A percentile compares a stretch with the other conserved stretches of the same genome.
phyloP scores from a whole-genome alignment of 2,329 filamentous ascomycete genomes.

The Stagonosporopsis rhizophila region DNA sequence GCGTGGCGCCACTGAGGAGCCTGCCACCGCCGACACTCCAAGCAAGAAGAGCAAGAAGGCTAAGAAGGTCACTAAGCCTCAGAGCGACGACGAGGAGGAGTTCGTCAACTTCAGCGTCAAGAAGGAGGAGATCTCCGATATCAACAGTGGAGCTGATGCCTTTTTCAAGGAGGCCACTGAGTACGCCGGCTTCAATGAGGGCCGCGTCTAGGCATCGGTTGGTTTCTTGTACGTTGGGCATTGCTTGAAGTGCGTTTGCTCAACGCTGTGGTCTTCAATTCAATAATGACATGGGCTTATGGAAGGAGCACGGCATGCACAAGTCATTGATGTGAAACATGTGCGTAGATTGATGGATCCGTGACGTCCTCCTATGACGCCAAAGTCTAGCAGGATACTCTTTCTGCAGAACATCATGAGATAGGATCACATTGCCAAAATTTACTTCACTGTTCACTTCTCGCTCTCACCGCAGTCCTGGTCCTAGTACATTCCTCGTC shows the following conservation, averaged over 20 bases:
- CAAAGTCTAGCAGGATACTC: too few relatives aligned
- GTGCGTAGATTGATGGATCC: too few relatives aligned
- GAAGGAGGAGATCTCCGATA: constrained; percentile 25
- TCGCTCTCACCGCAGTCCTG: not conserved
- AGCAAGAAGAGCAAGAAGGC: constrained; percentile 23
- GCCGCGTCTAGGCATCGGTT: not conserved
- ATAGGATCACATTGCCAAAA: too few relatives aligned
- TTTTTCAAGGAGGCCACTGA: constrained; percentile 9
- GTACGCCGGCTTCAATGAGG: not conserved
- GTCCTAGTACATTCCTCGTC: too few relatives aligned
- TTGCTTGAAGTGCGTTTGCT: not conserved
- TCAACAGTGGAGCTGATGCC: not conserved
- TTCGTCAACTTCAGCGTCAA: constrained; percentile 22
- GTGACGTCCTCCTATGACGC: too few relatives aligned
- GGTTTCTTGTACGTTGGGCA: not conserved
- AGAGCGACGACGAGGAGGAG: constrained; percentile 23
- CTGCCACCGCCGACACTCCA: constrained; percentile 13
- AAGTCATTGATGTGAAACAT: not conserved
- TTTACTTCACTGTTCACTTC: not conserved
- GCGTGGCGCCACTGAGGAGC: constrained; percentile 16
- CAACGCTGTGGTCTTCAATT: not conserved
- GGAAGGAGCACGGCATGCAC: not conserved
- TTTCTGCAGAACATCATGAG: too few relatives aligned
- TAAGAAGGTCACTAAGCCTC: not conserved
- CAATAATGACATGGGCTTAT: not conserved